Percentiles rank a stretch among this genome's conserved stretches.
These are phyloP conservation scores for Linnemannia schmuckeri DNA, from an alignment of 192 early-diverging fungal genomes.

Conservation along the genomic window DNA sequence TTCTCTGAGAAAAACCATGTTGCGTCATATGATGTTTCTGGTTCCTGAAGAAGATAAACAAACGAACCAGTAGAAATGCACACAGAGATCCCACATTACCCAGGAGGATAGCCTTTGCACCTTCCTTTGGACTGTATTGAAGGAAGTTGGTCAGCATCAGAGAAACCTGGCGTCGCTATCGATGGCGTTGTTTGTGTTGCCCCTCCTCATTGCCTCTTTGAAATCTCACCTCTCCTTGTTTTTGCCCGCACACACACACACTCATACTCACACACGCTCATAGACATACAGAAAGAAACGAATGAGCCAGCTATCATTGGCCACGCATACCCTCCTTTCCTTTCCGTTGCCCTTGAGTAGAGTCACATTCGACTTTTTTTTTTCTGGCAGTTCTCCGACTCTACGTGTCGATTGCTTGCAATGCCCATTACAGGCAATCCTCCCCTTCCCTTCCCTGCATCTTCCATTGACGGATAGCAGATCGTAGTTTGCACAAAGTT, in stretches of 20 bases:
- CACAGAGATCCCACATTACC: not conserved
- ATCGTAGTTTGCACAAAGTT: not conserved
- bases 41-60: not conserved
- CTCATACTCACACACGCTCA: no score
- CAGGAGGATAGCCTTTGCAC: not conserved
- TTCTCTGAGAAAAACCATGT: not conserved
- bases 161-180: not conserved
- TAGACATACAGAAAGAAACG: not conserved
- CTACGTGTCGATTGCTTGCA: not conserved
- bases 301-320: not conserved
- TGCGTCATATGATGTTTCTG: not conserved
- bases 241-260: no score
- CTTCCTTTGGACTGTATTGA: not conserved
- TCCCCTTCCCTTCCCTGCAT: not conserved
- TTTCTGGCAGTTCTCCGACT: not conserved
- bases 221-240: not conserved
- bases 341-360: no score
- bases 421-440: not conserved
- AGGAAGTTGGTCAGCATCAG: not conserved
- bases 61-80: not conserved
- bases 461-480: no score
- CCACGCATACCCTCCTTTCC: not conserved
- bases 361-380: not conserved
- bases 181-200: not conserved
- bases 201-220: not conserved